Evolutionary conservation across 2,329 filamentous ascomycete genomes (phyloP), one percentile per base, ranked within the genome.

Genomic region (Penicillium fuscoglaucum): DNA sequence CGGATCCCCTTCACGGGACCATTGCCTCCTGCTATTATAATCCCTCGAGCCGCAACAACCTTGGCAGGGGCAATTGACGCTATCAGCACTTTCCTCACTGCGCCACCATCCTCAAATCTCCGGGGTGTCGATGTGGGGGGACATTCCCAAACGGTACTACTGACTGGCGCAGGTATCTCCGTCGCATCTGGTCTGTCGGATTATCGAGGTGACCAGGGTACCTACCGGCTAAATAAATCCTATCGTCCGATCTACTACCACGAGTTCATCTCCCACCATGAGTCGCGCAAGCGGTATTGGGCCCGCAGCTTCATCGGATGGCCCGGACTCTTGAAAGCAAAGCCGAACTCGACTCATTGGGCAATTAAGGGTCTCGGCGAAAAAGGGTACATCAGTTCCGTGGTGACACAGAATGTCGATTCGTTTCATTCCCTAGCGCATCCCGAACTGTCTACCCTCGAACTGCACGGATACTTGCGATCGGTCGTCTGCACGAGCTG

Each of bases 331-430:
- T 80, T 89, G 69, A 88, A 86, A 61, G 90, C 91, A n/a, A 80
- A 79, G 58, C 93, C 93, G 13, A 98, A 98, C 70, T 78, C 80
- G 3, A 87, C 87, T 2, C 95, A 99, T 77, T 82, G 84, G 71
- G 91, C 93, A 2, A 84, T 98, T 57, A 82, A 84, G 52, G 83
- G 88, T 62, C 79, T 98, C 37, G 90, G 86, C 3, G 76, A 83
- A 5, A 78, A 95, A 64, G 93, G 92, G 2, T 76, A 92, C 50
- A 80, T 97, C 43, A 84, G 83, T 57, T 85, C 80, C 53, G 90
- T 97, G 59, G 87, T 99, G 66, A 98, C 95, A 41, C 95, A 99
- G 73, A 98, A 98, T 71, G 95, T 99, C 52, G 95, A 99, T 77
- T 96, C 92, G 2, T 96, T 99, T 72, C 95, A 99, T 75, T 81